A percentile compares a stretch with the other conserved stretches of the same genome.
Conservation (phyloP, 371 early-diverging fungal species). For the Rhizopus sp. region DNA sequence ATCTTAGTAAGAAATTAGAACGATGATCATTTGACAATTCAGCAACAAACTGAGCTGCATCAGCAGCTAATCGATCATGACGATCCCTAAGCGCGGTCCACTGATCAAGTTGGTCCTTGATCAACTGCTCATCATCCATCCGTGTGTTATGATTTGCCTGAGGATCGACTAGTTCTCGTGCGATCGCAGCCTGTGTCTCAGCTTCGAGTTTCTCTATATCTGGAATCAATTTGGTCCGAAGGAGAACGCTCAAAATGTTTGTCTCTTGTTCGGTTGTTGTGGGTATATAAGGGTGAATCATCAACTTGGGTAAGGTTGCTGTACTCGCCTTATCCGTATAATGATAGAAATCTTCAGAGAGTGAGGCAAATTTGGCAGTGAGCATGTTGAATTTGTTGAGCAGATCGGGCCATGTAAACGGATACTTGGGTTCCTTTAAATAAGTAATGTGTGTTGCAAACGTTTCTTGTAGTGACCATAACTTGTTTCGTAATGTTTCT, state of each 20-base stretch:
- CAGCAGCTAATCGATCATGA: slow-evolving; percentile 45
- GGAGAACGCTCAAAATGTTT: slow-evolving; percentile 56
- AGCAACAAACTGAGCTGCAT: slow-evolving; percentile 33
- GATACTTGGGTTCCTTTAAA: slow-evolving; percentile 48
- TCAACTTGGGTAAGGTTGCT: slow-evolving; percentile 54
- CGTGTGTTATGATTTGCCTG: background rate
- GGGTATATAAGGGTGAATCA: slow-evolving; percentile 61
- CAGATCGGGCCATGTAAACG: slow-evolving; percentile 57
- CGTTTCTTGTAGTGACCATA: slow-evolving; percentile 67
- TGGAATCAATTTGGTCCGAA: slow-evolving; percentile 68
- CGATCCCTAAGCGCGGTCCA: slow-evolving; percentile 38
- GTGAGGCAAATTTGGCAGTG: slow-evolving; percentile 59
- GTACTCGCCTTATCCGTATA: slow-evolving; percentile 44
- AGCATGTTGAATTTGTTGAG: slow-evolving; percentile 72
- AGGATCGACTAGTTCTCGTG: slow-evolving; percentile 32
- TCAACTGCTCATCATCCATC: slow-evolving; percentile 39
- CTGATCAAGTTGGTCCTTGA: slow-evolving; percentile 31
- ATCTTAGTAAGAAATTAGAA: slow-evolving; percentile 34
- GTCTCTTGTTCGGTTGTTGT: slow-evolving; percentile 62
- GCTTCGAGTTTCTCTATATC: slow-evolving; percentile 63
- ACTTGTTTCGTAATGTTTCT: slow-evolving; percentile 60
- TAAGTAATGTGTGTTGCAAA: slow-evolving; percentile 50
- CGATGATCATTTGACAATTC: slow-evolving; percentile 37
- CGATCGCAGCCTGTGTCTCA: slow-evolving; percentile 52
- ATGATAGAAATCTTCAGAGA: slow-evolving; percentile 52